Evolutionary conservation across 2,329 filamentous ascomycete genomes (phyloP).

Genomic region (Thyridium curvatum): DNA sequence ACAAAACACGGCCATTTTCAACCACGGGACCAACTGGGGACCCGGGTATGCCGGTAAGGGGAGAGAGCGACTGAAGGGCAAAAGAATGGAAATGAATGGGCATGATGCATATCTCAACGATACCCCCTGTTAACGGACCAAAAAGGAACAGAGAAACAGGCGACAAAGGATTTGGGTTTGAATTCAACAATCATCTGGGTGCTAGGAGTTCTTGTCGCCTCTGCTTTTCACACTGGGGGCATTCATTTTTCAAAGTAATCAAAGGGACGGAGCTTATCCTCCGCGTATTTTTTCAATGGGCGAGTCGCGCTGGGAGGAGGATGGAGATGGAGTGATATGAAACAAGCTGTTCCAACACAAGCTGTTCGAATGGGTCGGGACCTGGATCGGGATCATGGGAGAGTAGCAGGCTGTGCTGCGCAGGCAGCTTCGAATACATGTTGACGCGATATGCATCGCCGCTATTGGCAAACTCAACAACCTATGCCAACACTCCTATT

Average conservation of each 20-base stretch:
- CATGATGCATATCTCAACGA: slow-evolving; percentile 26
- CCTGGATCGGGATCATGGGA: too few relatives aligned
- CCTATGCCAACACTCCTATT: too few relatives aligned
- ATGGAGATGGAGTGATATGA: background rate
- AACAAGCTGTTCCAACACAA: too few relatives aligned
- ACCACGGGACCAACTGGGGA: background rate
- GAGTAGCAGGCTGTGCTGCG: background rate
- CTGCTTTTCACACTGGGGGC: background rate
- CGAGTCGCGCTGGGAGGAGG: too few relatives aligned
- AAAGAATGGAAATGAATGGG: slow-evolving; percentile 10
- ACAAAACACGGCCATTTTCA: slow-evolving; percentile 3
- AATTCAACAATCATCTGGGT: too few relatives aligned
- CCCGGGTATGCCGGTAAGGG: background rate
- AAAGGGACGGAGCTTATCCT: too few relatives aligned
- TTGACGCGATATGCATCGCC: too few relatives aligned
- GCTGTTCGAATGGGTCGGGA: too few relatives aligned
- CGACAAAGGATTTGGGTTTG: background rate
- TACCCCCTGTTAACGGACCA: slow-evolving; percentile 20
- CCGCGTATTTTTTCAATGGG: too few relatives aligned
- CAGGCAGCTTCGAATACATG: too few relatives aligned
- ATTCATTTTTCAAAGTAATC: background rate
- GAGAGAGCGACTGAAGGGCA: too few relatives aligned
- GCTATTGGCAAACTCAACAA: too few relatives aligned
- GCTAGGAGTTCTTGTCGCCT: background rate
- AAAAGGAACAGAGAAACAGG: slow-evolving; percentile 1